Base-by-base conservation (phyloP, 2,329 filamentous ascomycete genomes). In the Fusarium musae region DNA sequence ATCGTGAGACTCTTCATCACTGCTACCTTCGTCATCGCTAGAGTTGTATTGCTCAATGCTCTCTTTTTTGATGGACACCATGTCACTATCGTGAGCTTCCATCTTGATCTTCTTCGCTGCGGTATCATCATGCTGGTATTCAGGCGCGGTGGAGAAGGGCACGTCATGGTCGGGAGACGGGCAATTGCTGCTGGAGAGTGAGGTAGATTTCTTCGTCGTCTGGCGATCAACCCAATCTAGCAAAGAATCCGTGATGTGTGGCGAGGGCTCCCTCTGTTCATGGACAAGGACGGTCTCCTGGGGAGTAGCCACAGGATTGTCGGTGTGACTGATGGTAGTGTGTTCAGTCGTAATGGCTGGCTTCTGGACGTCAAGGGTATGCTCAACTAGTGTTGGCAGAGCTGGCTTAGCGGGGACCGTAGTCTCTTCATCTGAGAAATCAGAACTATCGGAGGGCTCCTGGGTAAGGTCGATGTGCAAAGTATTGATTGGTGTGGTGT, bases 381-480 rank as follows among this genome's bases (percentile, higher is more conserved):
- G 32, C 30, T 49, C 21, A 4, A 36, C 23, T 30, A 42, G 42
- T 37, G 50, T 23, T 40, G 44, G 19, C 5, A 28, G 21, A 7
- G 28, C 19, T 8, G 42, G 30, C 6, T 42, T 62, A 21, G 65
- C 5, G 16, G 16, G 23, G 23, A 19, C 13, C 28, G 40, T 36
- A 11, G 13, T 42, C 16, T 73, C 70, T 21, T 59, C 46, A 6
- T 59, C 69, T n/a, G 65, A 72, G 12, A 54, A 49, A 26, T 73
- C 69, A n/a, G 59, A 72, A n/a, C 65, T 68, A 44, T 63, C 59
- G 5, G 69, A 66, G 7, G 62, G 36, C 17, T 59, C 46, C n/a
- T 66, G 66, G 13, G 70, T 62, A 28, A 73, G 56, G 30, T 73
- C 69, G 37, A 72, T 66, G 15, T 64, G 42, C 21, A 19, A 37